Base-by-base conservation (phyloP, 2,329 filamentous ascomycete genomes). In the Penicillium oxalicum region DNA sequence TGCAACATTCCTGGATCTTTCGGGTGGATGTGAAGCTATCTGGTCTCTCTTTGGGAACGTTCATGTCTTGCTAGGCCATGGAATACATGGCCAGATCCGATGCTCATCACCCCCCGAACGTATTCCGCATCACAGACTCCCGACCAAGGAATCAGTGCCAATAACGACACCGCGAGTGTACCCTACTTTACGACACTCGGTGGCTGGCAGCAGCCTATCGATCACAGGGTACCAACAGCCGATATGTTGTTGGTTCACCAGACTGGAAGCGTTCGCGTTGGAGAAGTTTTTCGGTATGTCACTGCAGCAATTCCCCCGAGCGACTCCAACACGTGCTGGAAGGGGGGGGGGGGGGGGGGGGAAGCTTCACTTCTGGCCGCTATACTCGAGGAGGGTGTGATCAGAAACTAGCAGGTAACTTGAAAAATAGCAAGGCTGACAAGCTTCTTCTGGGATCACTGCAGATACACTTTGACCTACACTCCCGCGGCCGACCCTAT, bases 161-260 rank as follows among this genome's bases (percentile, higher is more conserved):
- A 4, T 24, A 46, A 45, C 46, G 56, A 50, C 48, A 52, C 55
- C 44, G 57, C 59, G 34, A 63, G 50, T 45, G 52, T 46, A 18
- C 56, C 54, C 13, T 59, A 49, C 47, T 70, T 65, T 47, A 55
- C 58, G 46, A 62, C 68, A 13, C 55, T 70, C 39, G 54, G 62
- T 18, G 68, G 68, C 53, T 71, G 69, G 69, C 61, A 52, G 41
- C 53, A 60, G 45, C 54, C 55, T 41, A 48, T 54, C 33, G 50
- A 51, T 18, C 56, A 64, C 50, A 46, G 50, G 27, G 49, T 49
- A 44, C 51, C 53, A 42, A 57, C 57, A 37, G 53, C 54, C 49
- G 59, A 70, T 26, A 97, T 97, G 93, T 77, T 97, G 56, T 82
- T 97, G 66, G 75, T 95, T 52, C 88, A 96, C 71, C 93, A 97